These are phyloP conservation scores for Torulaspora pretoriensis DNA, from an alignment of 1,139 yeast genomes.

Conservation along the genomic window DNA sequence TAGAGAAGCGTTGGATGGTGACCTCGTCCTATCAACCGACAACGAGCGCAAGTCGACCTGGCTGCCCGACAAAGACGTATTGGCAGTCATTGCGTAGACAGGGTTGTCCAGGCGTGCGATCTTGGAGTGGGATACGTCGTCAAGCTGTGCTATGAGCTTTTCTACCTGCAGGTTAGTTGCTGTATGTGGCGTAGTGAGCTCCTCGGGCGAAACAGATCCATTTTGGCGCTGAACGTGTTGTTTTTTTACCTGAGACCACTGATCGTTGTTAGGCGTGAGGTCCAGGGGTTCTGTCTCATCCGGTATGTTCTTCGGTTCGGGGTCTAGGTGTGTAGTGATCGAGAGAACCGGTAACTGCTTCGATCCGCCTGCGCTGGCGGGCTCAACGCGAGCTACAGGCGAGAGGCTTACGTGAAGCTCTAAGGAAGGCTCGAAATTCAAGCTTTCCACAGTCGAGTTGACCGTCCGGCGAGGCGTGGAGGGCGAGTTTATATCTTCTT, in stretches of 20 bases:
- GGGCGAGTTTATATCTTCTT: neutral
- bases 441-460: conserved; percentile 11
- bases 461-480: neutral
- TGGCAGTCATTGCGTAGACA: conserved; percentile 6
- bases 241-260: neutral
- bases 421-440: conserved; percentile 22
- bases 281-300: neutral
- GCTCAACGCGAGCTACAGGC: neutral
- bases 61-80: conserved; percentile 8
- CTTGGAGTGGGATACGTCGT: conserved; percentile 30
- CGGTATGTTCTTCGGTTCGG: neutral
- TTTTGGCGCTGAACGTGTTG: neutral
- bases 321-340: conserved; percentile 5
- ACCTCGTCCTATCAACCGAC: conserved; percentile 5
- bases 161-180: conserved; percentile 31
- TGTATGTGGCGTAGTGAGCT: conserved; percentile 11
- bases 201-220: conserved; percentile 4
- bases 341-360: conserved; percentile 3
- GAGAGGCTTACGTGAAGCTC: conserved; percentile 14
- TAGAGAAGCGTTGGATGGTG: conserved; percentile 3
- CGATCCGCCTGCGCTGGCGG: neutral
- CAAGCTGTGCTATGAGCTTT: conserved; percentile 32
- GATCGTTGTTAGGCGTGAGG: neutral
- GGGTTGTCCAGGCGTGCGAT: conserved; percentile 18
- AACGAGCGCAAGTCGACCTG: conserved; percentile 5